Conservation (phyloP, 306 rosid genomes). For the Luffa aegyptiaca region DNA sequence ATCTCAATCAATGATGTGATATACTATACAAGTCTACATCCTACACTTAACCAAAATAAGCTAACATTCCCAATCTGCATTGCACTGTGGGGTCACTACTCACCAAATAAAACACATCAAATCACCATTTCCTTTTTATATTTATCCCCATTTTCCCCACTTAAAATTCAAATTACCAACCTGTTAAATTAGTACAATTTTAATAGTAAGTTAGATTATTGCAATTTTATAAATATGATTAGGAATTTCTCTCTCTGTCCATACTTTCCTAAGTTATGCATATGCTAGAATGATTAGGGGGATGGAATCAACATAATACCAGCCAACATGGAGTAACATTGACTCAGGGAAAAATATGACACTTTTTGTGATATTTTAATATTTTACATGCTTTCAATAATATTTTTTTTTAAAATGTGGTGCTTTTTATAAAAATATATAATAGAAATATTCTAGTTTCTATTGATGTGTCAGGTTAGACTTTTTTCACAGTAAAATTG, state of each 20-base stretch:
- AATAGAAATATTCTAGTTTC: background rate
- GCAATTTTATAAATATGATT: background rate
- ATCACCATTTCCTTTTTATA: background rate
- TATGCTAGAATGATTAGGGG: conserved; percentile 4
- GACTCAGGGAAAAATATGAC: background rate
- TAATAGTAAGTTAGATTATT: background rate
- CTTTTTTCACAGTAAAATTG: background rate
- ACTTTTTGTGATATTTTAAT: background rate
- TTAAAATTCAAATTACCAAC: background rate
- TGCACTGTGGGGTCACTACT: background rate
- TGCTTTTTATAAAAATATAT: background rate
- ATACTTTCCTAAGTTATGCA: background rate
- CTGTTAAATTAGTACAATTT: background rate
- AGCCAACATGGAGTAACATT: conserved; percentile 4
- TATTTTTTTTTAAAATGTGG: background rate
- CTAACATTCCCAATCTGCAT: background rate
- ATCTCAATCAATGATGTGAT: background rate
- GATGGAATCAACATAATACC: background rate
- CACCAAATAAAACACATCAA: background rate
- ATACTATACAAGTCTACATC: background rate
- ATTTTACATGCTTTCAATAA: background rate
- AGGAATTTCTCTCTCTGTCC: background rate
- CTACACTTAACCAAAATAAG: background rate
- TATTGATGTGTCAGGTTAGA: background rate
- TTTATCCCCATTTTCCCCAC: no score